Evolutionary conservation across 2,329 filamentous ascomycete genomes (phyloP).

Genomic region (Fusarium pseudonygamai): DNA sequence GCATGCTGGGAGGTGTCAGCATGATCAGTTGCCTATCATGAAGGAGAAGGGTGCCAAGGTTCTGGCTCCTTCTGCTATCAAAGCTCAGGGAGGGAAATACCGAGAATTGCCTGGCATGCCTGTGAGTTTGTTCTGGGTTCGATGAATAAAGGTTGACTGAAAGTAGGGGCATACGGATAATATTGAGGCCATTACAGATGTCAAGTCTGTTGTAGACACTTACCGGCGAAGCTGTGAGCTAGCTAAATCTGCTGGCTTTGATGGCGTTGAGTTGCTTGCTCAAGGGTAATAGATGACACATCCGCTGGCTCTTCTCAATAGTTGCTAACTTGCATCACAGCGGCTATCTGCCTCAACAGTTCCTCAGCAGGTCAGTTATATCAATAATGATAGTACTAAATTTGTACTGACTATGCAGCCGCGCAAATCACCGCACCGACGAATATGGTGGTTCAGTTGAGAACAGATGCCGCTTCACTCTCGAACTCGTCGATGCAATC

Average conservation of each 20-base stretch:
- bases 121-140: neutral
- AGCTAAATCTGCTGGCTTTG: conserved; percentile 1
- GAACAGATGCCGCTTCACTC: conserved; percentile 7
- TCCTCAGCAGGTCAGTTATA: neutral
- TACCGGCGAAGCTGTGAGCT: neutral
- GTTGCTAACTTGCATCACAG: neutral
- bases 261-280: neutral
- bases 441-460: neutral
- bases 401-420: neutral
- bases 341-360: conserved; percentile 1
- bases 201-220: neutral
- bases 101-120: neutral
- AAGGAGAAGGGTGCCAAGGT: neutral
- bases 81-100: neutral
- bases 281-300: neutral
- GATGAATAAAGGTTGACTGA: fast-evolving
- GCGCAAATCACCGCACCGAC: neutral
- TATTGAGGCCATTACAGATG: neutral
- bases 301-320: fast-evolving
- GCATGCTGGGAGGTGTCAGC: conserved; percentile 14
- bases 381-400: neutral
- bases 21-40: conserved; percentile 6
- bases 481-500: conserved; percentile 1
- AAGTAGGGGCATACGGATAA: conserved; percentile 1
- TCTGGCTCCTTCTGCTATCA: conserved; percentile 7